These are phyloP conservation scores for Oemleria cerasiformis DNA, from an alignment of 306 rosid genomes.

Conservation along the genomic window DNA sequence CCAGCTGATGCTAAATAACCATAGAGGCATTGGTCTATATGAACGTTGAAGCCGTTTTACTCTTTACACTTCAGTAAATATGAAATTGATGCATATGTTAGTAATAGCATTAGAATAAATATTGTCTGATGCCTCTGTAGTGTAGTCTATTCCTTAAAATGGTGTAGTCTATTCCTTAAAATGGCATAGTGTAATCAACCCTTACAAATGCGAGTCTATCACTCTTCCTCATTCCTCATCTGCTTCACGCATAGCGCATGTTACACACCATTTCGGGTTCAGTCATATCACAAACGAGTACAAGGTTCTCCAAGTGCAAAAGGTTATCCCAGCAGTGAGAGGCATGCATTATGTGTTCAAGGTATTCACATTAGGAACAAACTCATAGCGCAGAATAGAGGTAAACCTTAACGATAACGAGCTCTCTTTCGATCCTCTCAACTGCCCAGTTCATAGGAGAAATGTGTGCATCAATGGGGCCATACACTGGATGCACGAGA, in stretches of 20 bases:
- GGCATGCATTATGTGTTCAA: background rate
- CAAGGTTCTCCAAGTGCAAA: background rate
- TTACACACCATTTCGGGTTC: conserved; percentile 1
- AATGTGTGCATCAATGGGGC: background rate
- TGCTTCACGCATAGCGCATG: background rate
- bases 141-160: no score
- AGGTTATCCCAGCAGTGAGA: background rate
- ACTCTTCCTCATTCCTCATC: background rate
- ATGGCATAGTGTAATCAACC: no score
- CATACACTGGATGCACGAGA: conserved; percentile 1
- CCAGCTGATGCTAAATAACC: no score
- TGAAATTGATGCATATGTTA: no score
- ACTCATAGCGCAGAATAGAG: background rate
- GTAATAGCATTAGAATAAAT: no score
- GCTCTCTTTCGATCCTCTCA: background rate
- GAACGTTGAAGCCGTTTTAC: no score
- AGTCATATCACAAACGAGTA: background rate
- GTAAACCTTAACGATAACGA: background rate
- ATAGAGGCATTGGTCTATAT: no score
- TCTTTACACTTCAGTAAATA: no score
- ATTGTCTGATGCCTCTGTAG: no score
- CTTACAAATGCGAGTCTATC: background rate
- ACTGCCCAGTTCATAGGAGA: background rate
- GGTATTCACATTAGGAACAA: background rate
- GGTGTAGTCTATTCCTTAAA: no score